These are phyloP conservation scores for Dissophora ornata DNA, from an alignment of 192 early-diverging fungal species.

Conservation along the genomic window DNA sequence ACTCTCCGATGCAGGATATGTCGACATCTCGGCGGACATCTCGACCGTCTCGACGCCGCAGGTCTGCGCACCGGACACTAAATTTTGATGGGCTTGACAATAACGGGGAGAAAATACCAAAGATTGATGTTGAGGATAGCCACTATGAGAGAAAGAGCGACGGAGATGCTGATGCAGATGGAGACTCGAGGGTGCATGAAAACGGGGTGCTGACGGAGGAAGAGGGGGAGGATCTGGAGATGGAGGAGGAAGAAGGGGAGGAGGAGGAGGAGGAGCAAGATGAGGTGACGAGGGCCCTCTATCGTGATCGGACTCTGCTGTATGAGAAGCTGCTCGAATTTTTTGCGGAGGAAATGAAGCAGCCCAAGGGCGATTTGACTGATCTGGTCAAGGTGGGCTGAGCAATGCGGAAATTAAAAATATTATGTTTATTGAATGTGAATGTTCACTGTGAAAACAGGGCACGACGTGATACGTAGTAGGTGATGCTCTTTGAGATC, in stretches of 20 bases:
- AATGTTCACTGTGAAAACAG: conserved; percentile 11
- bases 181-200: background rate
- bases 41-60: background rate
- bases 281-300: conserved; percentile 19
- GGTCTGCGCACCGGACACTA: background rate
- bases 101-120: conserved; percentile 20
- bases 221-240: conserved; percentile 2
- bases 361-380: conserved; percentile 78
- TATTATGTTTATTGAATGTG: background rate
- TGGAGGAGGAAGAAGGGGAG: conserved; percentile 14
- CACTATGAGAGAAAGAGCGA: background rate
- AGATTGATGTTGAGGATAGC: background rate
- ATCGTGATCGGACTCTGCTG: conserved; percentile 65
- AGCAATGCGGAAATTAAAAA: background rate
- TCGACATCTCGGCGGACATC: background rate
- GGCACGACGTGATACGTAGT: conserved; percentile 28
- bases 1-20: conserved; percentile 16
- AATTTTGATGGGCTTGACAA: conserved; percentile 20
- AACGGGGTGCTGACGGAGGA: background rate
- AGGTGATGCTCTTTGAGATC: conserved; percentile 33
- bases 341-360: conserved; percentile 80
- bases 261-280: conserved; percentile 9
- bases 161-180: conserved; percentile 2
- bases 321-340: conserved; percentile 78
- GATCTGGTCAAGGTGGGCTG: conserved; percentile 70